Evolutionary conservation across 1,284 basidiomycete species (phyloP), one percentile per base, ranked within the genome.

Genomic region (Cutaneotrichosporon mucoides): DNA sequence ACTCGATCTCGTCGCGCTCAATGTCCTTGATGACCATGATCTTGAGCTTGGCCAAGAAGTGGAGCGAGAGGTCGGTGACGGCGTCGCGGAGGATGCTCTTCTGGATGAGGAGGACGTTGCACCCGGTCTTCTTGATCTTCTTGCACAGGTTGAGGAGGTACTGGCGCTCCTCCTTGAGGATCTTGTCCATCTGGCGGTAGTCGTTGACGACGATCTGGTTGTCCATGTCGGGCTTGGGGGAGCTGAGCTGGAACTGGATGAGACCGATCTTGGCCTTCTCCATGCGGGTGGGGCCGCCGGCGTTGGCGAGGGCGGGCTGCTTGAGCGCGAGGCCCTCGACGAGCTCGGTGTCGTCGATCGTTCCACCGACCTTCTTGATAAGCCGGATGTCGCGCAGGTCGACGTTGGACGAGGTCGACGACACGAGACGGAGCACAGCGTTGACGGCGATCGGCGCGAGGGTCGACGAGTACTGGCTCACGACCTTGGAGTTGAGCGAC

Each of bases 151-250:
- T 98, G 72, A 99, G 86, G 64, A 99, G 85, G 78, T 99, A 99
- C 80, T 96, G 92, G 50, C 95, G 89, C 68, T 95, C 95, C 80
- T 99, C 96, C 79, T 99, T 99, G 78, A 99, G 88, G 65, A 99
- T 95, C 79, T 97, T 98, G 84, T 99, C 96, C 95, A 99, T 99
- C 80, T 99, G 96, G 42, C 96, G 88, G 82, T 99, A 99, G 80
- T 99, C 95, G 72, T 97, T 99, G 69, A 99, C 97, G 47, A 99
- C 89, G 50, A 99, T 94, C 41, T 96, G 97, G 82, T 99, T 99
- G 81, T 99, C 96, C 96, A 99, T 99, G 75, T 99, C 96, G 7
- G 96, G 96, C 80, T 99, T 99, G 16, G 96, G 96, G 53, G 92
- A 91, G 69, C 88, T 91, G 56, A 99, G 84, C 79, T 99, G 96